phyloP scores from a whole-genome alignment of 2,329 filamentous ascomycete genomes.

The Dactylellina haptotyla region DNA sequence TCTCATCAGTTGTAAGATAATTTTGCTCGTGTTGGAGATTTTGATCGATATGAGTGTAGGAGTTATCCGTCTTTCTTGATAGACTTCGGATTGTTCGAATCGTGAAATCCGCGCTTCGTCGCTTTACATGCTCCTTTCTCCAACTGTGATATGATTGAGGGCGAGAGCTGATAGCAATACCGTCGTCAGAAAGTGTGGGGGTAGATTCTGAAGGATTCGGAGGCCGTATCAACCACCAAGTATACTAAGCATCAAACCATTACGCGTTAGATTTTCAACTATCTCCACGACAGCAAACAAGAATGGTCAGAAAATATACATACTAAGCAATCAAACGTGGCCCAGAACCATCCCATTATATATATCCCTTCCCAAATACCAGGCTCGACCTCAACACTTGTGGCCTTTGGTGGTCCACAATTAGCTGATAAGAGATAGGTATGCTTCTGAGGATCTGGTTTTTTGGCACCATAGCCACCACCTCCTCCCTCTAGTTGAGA shows the following conservation, averaged over 20 bases:
- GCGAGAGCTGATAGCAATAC: neutral
- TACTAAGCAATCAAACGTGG: slow-evolving; percentile 39
- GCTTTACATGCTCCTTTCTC: slow-evolving; percentile 51
- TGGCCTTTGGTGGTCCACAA: slow-evolving; percentile 3
- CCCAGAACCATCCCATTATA: slow-evolving; percentile 50
- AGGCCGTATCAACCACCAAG: slow-evolving; percentile 35
- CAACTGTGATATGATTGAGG: slow-evolving; percentile 50
- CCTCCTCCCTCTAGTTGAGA: slow-evolving; percentile 36
- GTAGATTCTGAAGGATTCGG: neutral
- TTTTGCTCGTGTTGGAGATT: slow-evolving; percentile 7
- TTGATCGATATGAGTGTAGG: slow-evolving; percentile 15
- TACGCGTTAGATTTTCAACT: neutral
- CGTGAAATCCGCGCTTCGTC: slow-evolving; percentile 42
- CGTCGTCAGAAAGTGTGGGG: neutral
- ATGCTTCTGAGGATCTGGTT: slow-evolving; percentile 24
- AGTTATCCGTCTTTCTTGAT: slow-evolving; percentile 22
- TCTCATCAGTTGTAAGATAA: slow-evolving; percentile 12
- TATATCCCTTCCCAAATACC: slow-evolving; percentile 52
- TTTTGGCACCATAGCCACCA: slow-evolving; percentile 45
- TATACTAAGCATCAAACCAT: slow-evolving; percentile 12
- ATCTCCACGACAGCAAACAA: neutral
- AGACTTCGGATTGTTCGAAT: slow-evolving; percentile 44
- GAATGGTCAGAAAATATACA: neutral
- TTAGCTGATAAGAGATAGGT: neutral
- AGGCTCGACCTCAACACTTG: slow-evolving; percentile 44